These are phyloP conservation scores for Dryas integrifolia DNA, from an alignment of 331 rosid species.

Conservation along the genomic window DNA sequence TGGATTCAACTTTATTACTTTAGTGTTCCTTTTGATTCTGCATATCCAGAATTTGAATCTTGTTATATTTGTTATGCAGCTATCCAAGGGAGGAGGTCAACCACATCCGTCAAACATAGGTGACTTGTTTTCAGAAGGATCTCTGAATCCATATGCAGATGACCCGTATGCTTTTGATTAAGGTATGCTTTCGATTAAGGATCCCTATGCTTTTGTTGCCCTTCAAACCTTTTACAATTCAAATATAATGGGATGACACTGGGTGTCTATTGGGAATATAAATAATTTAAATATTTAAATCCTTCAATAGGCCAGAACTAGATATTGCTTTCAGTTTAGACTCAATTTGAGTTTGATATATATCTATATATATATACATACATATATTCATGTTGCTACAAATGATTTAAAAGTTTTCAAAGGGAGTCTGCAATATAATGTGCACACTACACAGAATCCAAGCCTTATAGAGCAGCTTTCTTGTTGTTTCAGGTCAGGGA, in stretches of 20 bases:
- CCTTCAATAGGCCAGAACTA: not conserved
- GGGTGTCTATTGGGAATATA: too few species aligned
- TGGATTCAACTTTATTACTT: not conserved
- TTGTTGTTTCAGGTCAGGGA: slow-evolving; percentile 12
- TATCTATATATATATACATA: too few species aligned
- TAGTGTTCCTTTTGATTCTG: not conserved
- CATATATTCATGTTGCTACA: not conserved
- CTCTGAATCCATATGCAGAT: slow-evolving; percentile 88
- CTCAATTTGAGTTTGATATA: not conserved
- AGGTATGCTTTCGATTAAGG: slow-evolving; percentile 43
- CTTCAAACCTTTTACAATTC: too few species aligned
- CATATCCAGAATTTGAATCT: not conserved
- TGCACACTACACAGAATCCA: not conserved
- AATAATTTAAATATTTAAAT: too few species aligned
- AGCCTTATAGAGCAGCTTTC: slow-evolving; percentile 11
- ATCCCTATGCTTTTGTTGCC: not conserved
- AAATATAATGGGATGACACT: not conserved
- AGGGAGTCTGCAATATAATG: not conserved
- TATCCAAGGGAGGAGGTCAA: slow-evolving; percentile 45
- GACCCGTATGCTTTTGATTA: slow-evolving; percentile 95
- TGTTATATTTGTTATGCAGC: slow-evolving; percentile 34
- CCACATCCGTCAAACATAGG: slow-evolving; percentile 73
- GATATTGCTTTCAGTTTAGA: not conserved
- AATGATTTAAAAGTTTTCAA: not conserved
- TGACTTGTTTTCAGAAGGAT: slow-evolving; percentile 90